These are phyloP conservation scores for Pneumocystis oryctolagi DNA, from an alignment of 1,139 yeast species.

Conservation along the genomic window DNA sequence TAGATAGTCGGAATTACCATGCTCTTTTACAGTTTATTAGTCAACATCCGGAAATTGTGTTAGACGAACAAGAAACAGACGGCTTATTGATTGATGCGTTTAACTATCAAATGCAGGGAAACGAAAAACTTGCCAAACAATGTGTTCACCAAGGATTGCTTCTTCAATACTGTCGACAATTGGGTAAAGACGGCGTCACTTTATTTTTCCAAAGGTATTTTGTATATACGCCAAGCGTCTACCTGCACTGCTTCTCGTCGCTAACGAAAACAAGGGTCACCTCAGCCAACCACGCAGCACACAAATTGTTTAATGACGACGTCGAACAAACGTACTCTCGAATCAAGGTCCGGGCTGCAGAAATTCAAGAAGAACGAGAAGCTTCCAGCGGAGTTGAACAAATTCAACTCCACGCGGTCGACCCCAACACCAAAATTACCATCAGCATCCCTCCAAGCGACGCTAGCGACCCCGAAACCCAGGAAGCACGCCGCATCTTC, in stretches of 20 bases:
- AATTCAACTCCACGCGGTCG: slow-evolving; percentile 77
- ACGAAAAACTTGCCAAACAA: slow-evolving; percentile 39
- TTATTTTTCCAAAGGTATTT: slow-evolving; percentile 36
- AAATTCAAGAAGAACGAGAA: slow-evolving; percentile 36
- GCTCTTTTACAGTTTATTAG: slow-evolving; percentile 40
- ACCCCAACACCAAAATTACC: slow-evolving; percentile 61
- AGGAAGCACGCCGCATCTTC: slow-evolving; percentile 37
- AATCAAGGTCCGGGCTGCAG: slow-evolving; percentile 56
- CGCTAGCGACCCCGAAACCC: slow-evolving; percentile 30
- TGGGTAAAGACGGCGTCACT: slow-evolving; percentile 45
- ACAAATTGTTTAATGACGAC: slow-evolving; percentile 54
- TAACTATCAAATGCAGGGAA: slow-evolving; percentile 56
- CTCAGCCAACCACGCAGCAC: slow-evolving; percentile 42
- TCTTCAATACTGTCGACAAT: slow-evolving; percentile 58
- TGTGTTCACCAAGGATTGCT: slow-evolving; percentile 68
- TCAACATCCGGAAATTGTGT: slow-evolving; percentile 50
- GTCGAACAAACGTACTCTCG: slow-evolving; percentile 58
- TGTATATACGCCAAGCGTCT: neutral
- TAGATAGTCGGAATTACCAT: slow-evolving; percentile 36
- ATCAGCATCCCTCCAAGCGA: slow-evolving; percentile 49
- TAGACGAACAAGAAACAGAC: slow-evolving; percentile 70
- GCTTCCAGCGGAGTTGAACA: slow-evolving; percentile 41
- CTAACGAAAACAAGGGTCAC: slow-evolving; percentile 31
- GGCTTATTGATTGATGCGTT: slow-evolving; percentile 87
- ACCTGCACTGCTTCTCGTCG: neutral